Evolutionary conservation across 2,329 filamentous ascomycete species (phyloP).

Genomic region (Diaporthe sp.): DNA sequence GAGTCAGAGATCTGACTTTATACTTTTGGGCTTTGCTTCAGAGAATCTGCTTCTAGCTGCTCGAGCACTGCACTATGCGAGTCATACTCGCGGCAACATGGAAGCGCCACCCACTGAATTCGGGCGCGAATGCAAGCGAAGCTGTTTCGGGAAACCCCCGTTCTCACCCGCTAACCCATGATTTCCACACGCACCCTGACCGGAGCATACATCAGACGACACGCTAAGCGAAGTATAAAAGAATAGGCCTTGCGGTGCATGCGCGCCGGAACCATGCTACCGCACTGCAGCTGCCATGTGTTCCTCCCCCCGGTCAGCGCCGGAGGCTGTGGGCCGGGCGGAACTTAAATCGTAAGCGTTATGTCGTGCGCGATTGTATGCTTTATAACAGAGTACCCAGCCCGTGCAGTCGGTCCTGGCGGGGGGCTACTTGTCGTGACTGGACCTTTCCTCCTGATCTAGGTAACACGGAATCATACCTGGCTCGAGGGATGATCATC

Average conservation of each 20-base stretch:
- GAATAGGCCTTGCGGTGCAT: not conserved
- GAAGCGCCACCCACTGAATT: not conserved
- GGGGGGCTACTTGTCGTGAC: not conserved
- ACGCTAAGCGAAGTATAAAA: slow-evolving; percentile 18
- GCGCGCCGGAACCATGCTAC: slow-evolving; percentile 7
- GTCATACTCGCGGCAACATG: not conserved
- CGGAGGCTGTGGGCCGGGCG: not conserved
- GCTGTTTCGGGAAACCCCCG: not conserved
- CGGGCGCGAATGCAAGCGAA: not conserved
- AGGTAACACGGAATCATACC: not conserved
- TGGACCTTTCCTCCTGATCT: not conserved
- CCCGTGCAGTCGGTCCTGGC: not conserved
- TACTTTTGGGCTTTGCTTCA: slow-evolving; percentile 5
- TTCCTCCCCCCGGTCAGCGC: too few species aligned
- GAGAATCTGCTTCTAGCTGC: not conserved
- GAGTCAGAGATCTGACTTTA: slow-evolving; percentile 18
- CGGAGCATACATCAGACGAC: not conserved
- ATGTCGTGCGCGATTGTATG: not conserved
- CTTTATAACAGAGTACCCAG: slow-evolving; percentile 1
- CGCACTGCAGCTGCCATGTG: not conserved
- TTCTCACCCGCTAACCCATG: not conserved
- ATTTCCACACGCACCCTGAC: not conserved
- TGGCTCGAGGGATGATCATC: not conserved
- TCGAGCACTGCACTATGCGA: slow-evolving; percentile 12
- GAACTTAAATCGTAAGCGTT: not conserved